phyloP scores from a whole-genome alignment of 345 rosid species.

The Eucalyptus albens region DNA sequence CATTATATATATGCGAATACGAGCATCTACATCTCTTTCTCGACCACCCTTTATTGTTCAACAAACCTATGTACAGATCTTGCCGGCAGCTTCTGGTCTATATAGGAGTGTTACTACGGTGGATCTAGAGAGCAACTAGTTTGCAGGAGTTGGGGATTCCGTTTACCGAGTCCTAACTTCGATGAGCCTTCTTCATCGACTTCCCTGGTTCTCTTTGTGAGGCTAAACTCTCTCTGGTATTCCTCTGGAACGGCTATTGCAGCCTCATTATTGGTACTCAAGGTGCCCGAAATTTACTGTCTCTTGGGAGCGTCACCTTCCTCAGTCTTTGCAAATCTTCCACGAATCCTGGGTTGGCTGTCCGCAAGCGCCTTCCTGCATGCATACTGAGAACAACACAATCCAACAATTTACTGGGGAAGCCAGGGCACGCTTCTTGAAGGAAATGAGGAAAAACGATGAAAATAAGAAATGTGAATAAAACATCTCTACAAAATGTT shows the following conservation, averaged over 20 bases:
- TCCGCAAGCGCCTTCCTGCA: conserved; percentile 99
- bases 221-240: not conserved
- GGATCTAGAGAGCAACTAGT: not conserved
- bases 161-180: not conserved
- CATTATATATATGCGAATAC: not conserved
- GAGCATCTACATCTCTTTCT: not conserved
- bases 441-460: not conserved
- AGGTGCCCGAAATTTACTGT: not conserved
- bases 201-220: not conserved
- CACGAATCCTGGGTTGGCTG: conserved; percentile 93
- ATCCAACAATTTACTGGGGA: not conserved
- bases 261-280: not conserved
- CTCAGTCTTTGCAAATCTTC: conserved; percentile 95
- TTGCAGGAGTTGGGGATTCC: not conserved
- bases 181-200: not conserved
- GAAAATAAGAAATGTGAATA: not conserved
- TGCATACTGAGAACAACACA: conserved; percentile 54
- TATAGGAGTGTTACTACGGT: not conserved
- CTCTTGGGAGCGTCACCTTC: conserved; percentile 35
- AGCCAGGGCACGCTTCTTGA: not conserved
- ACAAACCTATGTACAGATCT: not conserved
- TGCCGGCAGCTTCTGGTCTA: not conserved
- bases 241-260: not conserved
- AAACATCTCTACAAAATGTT: not conserved
- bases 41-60: not conserved